Evolutionary conservation across 2,329 filamentous ascomycete species (phyloP), one percentile per base, ranked within the genome.

Genomic region (Didymellaceae sp.): DNA sequence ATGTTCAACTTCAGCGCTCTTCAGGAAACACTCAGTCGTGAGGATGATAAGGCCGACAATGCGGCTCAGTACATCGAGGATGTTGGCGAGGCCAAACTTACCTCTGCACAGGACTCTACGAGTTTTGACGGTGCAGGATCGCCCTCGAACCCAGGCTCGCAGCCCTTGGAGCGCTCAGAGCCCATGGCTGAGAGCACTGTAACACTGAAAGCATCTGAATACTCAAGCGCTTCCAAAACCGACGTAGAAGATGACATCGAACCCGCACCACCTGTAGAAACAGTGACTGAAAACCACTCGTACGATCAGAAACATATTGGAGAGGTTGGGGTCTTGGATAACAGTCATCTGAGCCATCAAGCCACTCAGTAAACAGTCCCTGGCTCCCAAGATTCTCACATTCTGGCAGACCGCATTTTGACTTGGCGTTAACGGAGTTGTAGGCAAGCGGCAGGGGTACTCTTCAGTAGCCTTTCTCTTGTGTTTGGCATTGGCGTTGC

Each of bases 1-100:
- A 85, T 96, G 83, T 94, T 96, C 74, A 97, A 96, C 71, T 97
- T 97, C 68, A 82, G 86, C 47, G 96, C 91, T 61, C 77, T 97
- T 17, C 89, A 90, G 2, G 89, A 90, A 55, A 90, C 95, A 70
- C 89, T 97, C 22, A 89, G 87, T 0, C 85, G 82, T 30, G 82
- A 68, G 7, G 58, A 62, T 9, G 60, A 63, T 16, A 60, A 86
- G 32, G 79, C 81, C 48, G 67, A 67, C 7, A 71, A 63, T 28
- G 62, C 61, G n/a, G 55, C 70, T 40, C 70, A 76, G 54, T 71
- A 75, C 41, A 72, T 76, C 34, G 78, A 78, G 51, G 66, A 71
- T 40, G 58, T 70, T 22, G 45, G 45, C 16, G 57, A 58, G 17
- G 34, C 37, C 10, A 45, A 52, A 11, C 26, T 47, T 4, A 38